Evolutionary conservation across 306 rosid genomes (phyloP).

Genomic region (Citrullus mucosospermus): DNA sequence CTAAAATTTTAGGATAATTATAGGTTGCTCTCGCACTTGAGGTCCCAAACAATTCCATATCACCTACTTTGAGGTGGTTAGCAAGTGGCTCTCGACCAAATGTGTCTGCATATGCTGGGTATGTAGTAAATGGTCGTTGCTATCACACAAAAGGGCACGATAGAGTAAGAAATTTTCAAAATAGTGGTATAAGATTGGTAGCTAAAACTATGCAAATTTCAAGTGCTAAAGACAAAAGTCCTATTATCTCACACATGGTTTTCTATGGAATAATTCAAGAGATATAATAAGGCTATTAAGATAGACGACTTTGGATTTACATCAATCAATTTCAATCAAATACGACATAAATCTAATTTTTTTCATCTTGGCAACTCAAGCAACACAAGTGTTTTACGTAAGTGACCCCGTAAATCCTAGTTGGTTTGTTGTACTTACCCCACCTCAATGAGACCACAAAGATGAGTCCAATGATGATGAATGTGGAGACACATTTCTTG

Average conservation of each 20-base stretch:
- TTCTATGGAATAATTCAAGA: background rate
- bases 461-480: no score
- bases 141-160: background rate
- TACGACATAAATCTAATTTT: background rate
- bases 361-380: background rate
- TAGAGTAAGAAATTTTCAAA: no score
- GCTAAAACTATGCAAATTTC: background rate
- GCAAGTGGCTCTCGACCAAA: background rate
- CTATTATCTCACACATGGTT: background rate
- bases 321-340: no score
- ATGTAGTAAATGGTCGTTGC: background rate
- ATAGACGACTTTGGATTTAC: no score
- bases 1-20: no score
- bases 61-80: background rate
- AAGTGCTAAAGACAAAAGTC: background rate
- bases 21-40: background rate
- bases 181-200: no score
- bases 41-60: background rate
- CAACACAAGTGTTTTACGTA: background rate
- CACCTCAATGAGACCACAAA: no score
- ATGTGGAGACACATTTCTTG: no score
- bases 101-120: background rate
- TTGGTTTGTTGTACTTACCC: no score
- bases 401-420: background rate
- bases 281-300: no score